A percentile compares a stretch with the other conserved stretches of the same genome.
These are phyloP conservation scores for Elsinoe necatrix DNA, from an alignment of 2,329 filamentous ascomycete species.

Conservation along the genomic window DNA sequence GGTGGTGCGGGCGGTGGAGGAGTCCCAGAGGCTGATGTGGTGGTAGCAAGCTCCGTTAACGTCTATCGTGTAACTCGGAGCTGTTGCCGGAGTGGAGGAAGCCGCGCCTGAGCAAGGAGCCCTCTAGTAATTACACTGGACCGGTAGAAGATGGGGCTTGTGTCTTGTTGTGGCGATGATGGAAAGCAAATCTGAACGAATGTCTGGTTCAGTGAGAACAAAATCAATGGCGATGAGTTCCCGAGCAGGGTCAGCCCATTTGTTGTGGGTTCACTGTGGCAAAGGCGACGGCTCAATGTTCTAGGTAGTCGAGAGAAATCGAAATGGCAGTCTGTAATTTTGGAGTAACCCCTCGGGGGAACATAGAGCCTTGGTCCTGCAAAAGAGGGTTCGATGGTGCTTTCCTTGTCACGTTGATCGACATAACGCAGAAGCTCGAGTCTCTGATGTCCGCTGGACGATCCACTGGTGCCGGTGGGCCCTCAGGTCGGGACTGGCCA, in stretches of 20 bases:
- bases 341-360: not conserved
- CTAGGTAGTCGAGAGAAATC: conserved; percentile 1
- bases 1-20: not conserved
- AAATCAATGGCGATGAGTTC: not conserved
- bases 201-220: conserved; percentile 3
- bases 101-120: not conserved
- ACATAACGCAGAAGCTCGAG: conserved; percentile 16
- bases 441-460: conserved; percentile 8
- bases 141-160: not conserved
- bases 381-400: conserved; percentile 15
- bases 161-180: not conserved
- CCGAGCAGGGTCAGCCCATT: conserved; percentile 3
- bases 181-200: conserved; percentile 13
- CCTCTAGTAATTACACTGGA: not conserved
- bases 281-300: conserved; percentile 3
- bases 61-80: not conserved
- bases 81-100: not conserved
- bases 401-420: conserved; percentile 16
- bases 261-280: conserved; percentile 13
- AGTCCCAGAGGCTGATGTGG: not conserved
- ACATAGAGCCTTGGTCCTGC: not conserved
- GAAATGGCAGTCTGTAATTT: conserved; percentile 1
- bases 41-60: not conserved
- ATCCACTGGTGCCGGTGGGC: conserved; percentile 14
- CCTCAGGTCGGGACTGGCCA: conserved; percentile 13